A percentile compares a stretch with the other conserved stretches of the same genome.
These are phyloP conservation scores for Oxytropis ochrocephala DNA, from an alignment of 306 rosid species.

Conservation along the genomic window DNA sequence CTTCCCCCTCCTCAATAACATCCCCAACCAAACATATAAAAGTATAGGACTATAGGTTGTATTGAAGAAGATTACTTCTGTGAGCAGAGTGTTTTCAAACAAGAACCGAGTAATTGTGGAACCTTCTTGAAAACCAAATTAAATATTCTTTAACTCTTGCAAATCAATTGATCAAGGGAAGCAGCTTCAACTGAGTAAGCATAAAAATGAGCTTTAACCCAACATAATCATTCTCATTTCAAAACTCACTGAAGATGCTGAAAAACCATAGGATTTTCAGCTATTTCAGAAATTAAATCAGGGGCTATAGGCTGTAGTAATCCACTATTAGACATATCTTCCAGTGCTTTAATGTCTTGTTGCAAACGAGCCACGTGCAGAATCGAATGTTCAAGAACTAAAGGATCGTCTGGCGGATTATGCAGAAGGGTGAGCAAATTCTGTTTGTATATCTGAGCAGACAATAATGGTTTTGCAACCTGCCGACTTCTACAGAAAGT, in stretches of 20 bases:
- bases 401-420: slow-evolving; percentile 60
- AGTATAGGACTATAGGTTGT: neutral
- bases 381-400: slow-evolving; percentile 60
- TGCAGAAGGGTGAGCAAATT: slow-evolving; percentile 53
- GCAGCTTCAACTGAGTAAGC: slow-evolving; percentile 2
- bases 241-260: slow-evolving; percentile 36
- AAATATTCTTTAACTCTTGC: neutral
- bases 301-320: slow-evolving; percentile 52
- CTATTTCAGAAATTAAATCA: slow-evolving; percentile 45
- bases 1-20: neutral
- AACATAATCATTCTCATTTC: neutral
- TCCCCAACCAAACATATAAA: neutral
- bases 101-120: neutral
- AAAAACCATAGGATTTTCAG: slow-evolving; percentile 36
- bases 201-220: slow-evolving; percentile 1
- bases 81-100: neutral
- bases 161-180: slow-evolving; percentile 3
- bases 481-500: slow-evolving; percentile 50
- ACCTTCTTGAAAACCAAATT: neutral
- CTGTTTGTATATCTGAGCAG: slow-evolving; percentile 64
- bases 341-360: slow-evolving; percentile 57
- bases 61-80: slow-evolving; percentile 10
- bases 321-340: slow-evolving; percentile 55
- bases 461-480: slow-evolving; percentile 52
- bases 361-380: slow-evolving; percentile 50